These are phyloP conservation scores for Venturia nashicola DNA, from an alignment of 2,329 filamentous ascomycete species.

Conservation along the genomic window DNA sequence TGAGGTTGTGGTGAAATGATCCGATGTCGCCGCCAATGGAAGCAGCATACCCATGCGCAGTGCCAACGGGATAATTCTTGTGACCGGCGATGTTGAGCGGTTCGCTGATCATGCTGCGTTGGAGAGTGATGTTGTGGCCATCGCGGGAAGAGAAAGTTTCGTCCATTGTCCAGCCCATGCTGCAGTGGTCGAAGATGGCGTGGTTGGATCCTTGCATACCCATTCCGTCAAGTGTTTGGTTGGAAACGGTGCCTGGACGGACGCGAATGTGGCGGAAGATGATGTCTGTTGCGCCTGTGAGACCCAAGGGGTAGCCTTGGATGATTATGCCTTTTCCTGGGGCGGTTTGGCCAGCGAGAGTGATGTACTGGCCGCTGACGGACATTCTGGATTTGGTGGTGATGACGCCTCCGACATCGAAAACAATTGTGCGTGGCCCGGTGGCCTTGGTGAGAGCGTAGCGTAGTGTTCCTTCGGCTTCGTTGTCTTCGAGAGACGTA, in stretches of 20 bases:
- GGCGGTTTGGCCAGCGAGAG: constrained; percentile 39
- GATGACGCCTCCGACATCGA: constrained; percentile 39
- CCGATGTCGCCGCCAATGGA: constrained; percentile 41
- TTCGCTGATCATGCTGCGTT: constrained; percentile 42
- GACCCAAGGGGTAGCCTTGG: constrained; percentile 43
- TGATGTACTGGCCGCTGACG: constrained; percentile 35
- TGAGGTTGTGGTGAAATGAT: constrained; percentile 28
- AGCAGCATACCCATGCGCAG: constrained; percentile 25
- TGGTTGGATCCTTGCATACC: constrained; percentile 40
- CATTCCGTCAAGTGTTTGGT: constrained; percentile 41
- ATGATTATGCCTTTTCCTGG: constrained; percentile 34
- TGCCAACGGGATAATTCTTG: constrained; percentile 25
- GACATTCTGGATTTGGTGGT: constrained; percentile 32
- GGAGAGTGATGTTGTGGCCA: constrained; percentile 36
- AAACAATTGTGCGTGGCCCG: constrained; percentile 36
- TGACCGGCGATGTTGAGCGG: constrained; percentile 33
- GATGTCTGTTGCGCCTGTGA: constrained; percentile 38
- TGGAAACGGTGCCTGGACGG: constrained; percentile 39
- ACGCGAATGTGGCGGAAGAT: constrained; percentile 45
- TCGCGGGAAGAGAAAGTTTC: constrained; percentile 40
- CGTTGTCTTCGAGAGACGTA: constrained; percentile 34
- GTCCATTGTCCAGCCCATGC: constrained; percentile 42
- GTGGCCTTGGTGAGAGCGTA: constrained; percentile 35
- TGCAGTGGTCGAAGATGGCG: constrained; percentile 46
- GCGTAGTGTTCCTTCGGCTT: constrained; percentile 36